Evolutionary conservation across 2,329 filamentous ascomycete species (phyloP).

Genomic region (Aspergillus piperis): DNA sequence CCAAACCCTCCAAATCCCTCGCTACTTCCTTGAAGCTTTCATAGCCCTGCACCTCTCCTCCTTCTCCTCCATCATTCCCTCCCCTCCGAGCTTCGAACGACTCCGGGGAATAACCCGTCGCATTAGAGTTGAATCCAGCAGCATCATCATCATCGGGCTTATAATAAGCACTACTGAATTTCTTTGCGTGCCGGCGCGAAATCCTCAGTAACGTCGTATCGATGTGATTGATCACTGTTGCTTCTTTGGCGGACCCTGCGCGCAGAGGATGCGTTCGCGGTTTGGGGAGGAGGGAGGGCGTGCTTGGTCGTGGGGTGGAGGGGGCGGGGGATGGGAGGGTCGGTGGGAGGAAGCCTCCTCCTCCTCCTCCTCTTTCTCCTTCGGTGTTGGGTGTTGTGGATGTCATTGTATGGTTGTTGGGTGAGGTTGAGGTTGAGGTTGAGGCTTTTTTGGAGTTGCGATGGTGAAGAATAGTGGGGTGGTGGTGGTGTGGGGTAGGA

Average conservation of each 20-base stretch:
- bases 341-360: conserved; percentile 42
- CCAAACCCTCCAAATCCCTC: conserved; percentile 69
- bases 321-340: conserved; percentile 24
- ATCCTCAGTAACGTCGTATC: conserved; percentile 55
- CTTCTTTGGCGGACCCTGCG: conserved; percentile 61
- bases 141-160: too few species aligned
- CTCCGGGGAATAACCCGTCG: not conserved
- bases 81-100: not conserved
- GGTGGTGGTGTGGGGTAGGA: too few species aligned
- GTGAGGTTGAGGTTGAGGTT: too few species aligned
- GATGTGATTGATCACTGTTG: conserved; percentile 58
- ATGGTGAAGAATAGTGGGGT: too few species aligned
- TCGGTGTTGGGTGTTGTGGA: not conserved
- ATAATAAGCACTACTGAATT: conserved; percentile 40
- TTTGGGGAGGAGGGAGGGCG: conserved; percentile 50
- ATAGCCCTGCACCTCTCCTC: conserved; percentile 53
- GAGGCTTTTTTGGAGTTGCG: too few species aligned
- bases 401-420: conserved; percentile 9
- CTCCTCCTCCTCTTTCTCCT: too few species aligned
- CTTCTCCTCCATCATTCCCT: not conserved
- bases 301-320: not conserved
- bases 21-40: conserved; percentile 69
- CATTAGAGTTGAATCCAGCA: too few species aligned
- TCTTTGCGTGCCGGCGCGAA: conserved; percentile 56
- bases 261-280: conserved; percentile 56